phyloP scores from a whole-genome alignment of 2,329 filamentous ascomycete species.

The Nemania sp. region DNA sequence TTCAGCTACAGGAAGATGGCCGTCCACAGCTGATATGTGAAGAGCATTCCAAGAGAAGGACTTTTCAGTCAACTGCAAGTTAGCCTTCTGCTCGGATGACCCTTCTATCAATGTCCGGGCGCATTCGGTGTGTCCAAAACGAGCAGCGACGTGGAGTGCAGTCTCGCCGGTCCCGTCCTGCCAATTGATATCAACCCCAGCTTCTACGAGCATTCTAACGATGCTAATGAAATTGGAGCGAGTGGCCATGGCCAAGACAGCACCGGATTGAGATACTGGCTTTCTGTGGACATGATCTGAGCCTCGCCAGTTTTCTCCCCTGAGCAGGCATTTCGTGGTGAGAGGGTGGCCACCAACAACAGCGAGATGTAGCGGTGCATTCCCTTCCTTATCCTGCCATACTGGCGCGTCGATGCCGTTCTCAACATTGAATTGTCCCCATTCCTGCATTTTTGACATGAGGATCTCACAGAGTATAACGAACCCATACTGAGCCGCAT shows the following conservation, averaged over 20 bases:
- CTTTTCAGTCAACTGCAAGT: constrained; percentile 79
- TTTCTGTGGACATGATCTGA: constrained; percentile 67
- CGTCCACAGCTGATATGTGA: constrained; percentile 90
- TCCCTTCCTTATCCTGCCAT: constrained; percentile 94
- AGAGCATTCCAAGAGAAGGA: constrained; percentile 95
- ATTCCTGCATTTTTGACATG: constrained; percentile 85
- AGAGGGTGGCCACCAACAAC: constrained; percentile 89
- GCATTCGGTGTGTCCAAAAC: constrained; percentile 83
- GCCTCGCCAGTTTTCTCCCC: constrained; percentile 78
- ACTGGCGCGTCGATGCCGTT: constrained; percentile 83
- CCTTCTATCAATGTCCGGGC: constrained; percentile 76
- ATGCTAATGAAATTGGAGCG: constrained; percentile 86
- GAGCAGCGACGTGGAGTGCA: constrained; percentile 86
- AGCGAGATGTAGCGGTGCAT: constrained; percentile 86
- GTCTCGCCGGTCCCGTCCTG: constrained; percentile 90
- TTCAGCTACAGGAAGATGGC: constrained; percentile 74
- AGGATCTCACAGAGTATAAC: constrained; percentile 87
- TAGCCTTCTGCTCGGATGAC: constrained; percentile 69
- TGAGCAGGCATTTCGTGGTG: constrained; percentile 80
- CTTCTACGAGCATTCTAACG: constrained; percentile 84
- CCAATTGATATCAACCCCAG: constrained; percentile 91
- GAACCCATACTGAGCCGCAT: constrained; percentile 93
- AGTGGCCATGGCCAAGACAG: constrained; percentile 84
- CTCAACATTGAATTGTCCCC: constrained; percentile 83
- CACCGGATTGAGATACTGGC: constrained; percentile 78